phyloP scores from a whole-genome alignment of 805 yeast species.

The Saccharomycopsis sp. region DNA sequence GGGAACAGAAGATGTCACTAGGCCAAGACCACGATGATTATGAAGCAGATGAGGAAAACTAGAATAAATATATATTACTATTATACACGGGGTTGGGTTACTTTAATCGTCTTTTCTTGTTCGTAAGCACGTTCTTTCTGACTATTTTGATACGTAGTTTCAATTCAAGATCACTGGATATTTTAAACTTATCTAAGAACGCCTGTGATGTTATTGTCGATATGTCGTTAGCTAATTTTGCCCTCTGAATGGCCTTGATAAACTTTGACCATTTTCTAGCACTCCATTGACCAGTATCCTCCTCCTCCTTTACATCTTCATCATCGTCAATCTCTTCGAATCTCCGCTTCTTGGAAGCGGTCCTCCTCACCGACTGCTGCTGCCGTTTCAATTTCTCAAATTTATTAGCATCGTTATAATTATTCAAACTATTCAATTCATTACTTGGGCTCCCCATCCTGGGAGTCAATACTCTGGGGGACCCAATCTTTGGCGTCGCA shows the following conservation, averaged over 20 bases:
- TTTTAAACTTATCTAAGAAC: conserved; percentile 6
- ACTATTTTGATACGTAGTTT: conserved; percentile 12
- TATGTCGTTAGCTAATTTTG: conserved; percentile 1
- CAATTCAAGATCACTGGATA: conserved; percentile 5
- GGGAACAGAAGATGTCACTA: neutral
- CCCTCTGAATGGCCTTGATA: conserved; percentile 11
- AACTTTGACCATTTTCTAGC: conserved; percentile 9
- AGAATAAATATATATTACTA: neutral
- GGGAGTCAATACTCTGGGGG: too few relatives aligned
- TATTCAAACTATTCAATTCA: neutral
- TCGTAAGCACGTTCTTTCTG: neutral
- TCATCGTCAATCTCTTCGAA: neutral
- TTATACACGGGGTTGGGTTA: neutral
- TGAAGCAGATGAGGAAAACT: neutral
- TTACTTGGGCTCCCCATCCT: neutral
- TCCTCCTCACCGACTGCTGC: neutral
- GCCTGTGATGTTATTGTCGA: conserved; percentile 9
- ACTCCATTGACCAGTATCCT: conserved; percentile 3
- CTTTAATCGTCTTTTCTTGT: neutral
- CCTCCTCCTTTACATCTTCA: conserved; percentile 2
- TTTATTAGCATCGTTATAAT: conserved; percentile 4
- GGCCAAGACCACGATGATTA: neutral
- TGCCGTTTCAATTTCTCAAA: neutral
- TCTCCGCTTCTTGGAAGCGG: neutral
- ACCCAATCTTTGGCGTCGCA: conserved; percentile 9